Percentiles rank a stretch among this genome's conserved stretches.
phyloP scores from a whole-genome alignment of 805 yeast genomes.

The Saccharomyces mikatae region DNA sequence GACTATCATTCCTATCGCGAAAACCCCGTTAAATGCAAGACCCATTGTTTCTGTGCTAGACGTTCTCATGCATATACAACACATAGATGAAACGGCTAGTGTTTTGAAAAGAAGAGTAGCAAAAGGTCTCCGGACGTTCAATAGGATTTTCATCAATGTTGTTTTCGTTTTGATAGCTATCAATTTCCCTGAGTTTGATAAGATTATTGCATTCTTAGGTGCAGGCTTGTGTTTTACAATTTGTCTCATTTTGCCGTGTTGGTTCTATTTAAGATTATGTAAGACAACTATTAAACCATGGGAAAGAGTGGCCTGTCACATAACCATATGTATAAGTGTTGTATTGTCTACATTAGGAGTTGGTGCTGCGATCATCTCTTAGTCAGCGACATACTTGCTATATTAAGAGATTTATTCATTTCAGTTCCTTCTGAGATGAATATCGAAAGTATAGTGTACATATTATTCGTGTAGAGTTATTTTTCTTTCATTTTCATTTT shows the following conservation, averaged over 20 bases:
- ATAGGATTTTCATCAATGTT: slow-evolving; percentile 44
- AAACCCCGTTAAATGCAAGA: slow-evolving; percentile 73
- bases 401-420: background rate
- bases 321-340: slow-evolving; percentile 39
- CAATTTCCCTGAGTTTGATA: slow-evolving; percentile 70
- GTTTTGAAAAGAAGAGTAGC: slow-evolving; percentile 16
- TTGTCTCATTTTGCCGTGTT: slow-evolving; percentile 70
- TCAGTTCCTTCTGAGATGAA: background rate
- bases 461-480: background rate
- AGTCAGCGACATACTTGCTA: background rate
- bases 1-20: slow-evolving; percentile 78
- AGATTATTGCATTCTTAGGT: slow-evolving; percentile 73
- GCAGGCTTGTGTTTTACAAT: slow-evolving; percentile 71
- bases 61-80: slow-evolving; percentile 33
- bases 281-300: slow-evolving; percentile 33
- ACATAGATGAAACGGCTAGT: slow-evolving; percentile 14
- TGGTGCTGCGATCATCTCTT: slow-evolving; percentile 38
- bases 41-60: slow-evolving; percentile 74
- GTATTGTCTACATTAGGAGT: slow-evolving; percentile 53
- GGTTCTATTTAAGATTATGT: slow-evolving; percentile 59
- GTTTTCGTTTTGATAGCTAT: slow-evolving; percentile 53
- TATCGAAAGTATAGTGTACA: background rate
- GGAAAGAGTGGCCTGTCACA: slow-evolving; percentile 35
- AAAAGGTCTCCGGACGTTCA: slow-evolving; percentile 13
- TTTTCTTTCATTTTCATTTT: background rate